These are phyloP conservation scores for Jasminum sambac DNA, from an alignment of 257 asterid species.

Conservation along the genomic window DNA sequence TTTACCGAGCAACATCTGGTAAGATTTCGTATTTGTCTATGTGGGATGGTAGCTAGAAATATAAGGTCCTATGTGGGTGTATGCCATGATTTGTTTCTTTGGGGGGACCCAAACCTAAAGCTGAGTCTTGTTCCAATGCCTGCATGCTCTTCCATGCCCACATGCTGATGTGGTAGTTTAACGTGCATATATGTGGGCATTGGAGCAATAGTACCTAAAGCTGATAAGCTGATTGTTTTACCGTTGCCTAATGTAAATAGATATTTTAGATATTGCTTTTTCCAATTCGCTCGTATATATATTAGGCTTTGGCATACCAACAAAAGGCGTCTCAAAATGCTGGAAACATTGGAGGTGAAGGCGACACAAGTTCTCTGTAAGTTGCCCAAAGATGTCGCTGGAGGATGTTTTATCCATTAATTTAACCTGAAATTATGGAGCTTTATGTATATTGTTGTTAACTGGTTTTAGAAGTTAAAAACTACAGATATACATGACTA, in stretches of 20 bases:
- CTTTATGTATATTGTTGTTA: conserved; percentile 26
- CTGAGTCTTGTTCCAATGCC: no score
- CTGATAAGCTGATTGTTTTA: conserved; percentile 1
- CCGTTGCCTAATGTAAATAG: neutral
- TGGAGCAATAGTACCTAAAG: no score
- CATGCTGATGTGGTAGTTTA: no score
- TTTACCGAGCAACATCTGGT: conserved; percentile 74
- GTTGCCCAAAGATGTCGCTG: conserved; percentile 25
- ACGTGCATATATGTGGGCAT: no score
- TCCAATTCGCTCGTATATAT: conserved; percentile 18
- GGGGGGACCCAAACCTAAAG: neutral
- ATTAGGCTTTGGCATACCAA: conserved; percentile 73
- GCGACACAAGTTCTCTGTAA: conserved; percentile 9
- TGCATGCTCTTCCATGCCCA: no score
- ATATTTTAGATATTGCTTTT: neutral
- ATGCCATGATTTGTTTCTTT: neutral
- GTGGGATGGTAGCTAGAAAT: neutral
- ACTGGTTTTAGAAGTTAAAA: conserved; percentile 18
- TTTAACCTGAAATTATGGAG: conserved; percentile 15
- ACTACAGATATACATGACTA: neutral
- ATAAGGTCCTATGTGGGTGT: conserved; percentile 1
- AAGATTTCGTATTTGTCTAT: conserved; percentile 19
- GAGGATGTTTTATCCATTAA: conserved; percentile 17
- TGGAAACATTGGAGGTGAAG: conserved; percentile 22
- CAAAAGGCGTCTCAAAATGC: conserved; percentile 38